Base-by-base conservation (phyloP, 2,329 filamentous ascomycete species). In the Leptographium flavum region DNA sequence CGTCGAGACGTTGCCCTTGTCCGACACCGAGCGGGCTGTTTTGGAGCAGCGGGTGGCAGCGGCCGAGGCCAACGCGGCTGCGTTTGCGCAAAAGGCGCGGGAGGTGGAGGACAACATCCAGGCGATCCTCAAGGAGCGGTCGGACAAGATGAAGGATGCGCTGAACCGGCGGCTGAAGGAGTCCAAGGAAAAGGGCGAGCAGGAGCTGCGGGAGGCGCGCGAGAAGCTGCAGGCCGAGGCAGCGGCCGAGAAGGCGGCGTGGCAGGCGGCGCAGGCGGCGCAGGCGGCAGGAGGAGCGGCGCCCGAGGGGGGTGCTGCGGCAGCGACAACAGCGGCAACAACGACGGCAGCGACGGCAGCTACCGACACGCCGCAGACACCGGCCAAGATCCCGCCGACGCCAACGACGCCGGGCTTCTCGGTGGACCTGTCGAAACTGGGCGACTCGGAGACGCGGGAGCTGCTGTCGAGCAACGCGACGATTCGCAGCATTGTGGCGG, bases 121-220 rank as follows among this genome's bases (percentile, higher is more conserved):
- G 46, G 65, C 63, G 31, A 77, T 72, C 11, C 68, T 84, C 48
- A 83, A 83, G 54, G 66, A 71, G 43, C 72, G 79, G 38, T 79
- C 78, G 1, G 76, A 84, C 37, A 74, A 74, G 57, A 83, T 86
- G 80, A 82, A 79, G 55, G 69, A 74, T 21, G 63, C 73, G 2
- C 63, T 86, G 42, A 81, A 79, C 54, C 79, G 76, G 57, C 86
- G 83, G 57, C 68, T 94, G 15, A 74, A 69, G 46, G 85, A 86
- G 53, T 73, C 79, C 38, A 73, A 71, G 52, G 60, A 68, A 42
- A 65, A 69, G 48, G 62, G 68, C 50, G 68, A 71, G 42, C 68
- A 70, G 28, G 67, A 73, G 47, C 67, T 65, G 39, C 67, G 68
- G 47, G 61, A 67, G 28, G 65, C 70, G 45, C 75, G 75, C 55